Percentiles rank a stretch among this genome's conserved stretches.
phyloP scores from a whole-genome alignment of 139 green algal species.

The Zygnema cylindricum region DNA sequence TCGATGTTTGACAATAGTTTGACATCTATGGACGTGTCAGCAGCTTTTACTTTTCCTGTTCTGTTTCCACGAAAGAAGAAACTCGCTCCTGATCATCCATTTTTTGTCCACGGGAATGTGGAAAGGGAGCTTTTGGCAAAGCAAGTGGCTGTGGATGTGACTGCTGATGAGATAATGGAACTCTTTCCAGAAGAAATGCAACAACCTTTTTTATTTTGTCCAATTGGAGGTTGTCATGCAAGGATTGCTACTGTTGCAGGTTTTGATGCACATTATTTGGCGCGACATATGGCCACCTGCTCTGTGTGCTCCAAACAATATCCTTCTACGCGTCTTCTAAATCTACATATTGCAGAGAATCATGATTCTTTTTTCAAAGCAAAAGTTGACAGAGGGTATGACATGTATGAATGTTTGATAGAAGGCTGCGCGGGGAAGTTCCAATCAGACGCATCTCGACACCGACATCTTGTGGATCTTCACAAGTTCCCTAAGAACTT shows the following conservation, averaged over 20 bases:
- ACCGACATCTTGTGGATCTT: slow-evolving; percentile 8
- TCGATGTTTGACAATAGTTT: no score
- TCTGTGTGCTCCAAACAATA: not conserved
- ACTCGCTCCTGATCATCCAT: not conserved
- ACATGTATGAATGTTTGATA: slow-evolving; percentile 25
- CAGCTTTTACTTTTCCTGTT: not conserved
- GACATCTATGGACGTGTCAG: not conserved
- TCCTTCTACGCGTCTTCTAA: not conserved
- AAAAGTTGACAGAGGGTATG: not conserved
- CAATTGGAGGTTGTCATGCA: slow-evolving; percentile 1
- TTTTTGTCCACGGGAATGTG: slow-evolving; percentile 2
- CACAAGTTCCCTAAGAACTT: slow-evolving; percentile 6
- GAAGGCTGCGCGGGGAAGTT: not conserved
- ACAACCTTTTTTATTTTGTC: not conserved
- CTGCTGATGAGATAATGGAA: slow-evolving; percentile 7
- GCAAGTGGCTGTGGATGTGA: not conserved
- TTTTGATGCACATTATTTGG: slow-evolving; percentile 19
- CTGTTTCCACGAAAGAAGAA: not conserved
- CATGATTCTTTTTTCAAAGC: slow-evolving; percentile 29
- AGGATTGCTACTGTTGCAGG: not conserved
- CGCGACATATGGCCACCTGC: slow-evolving; percentile 16
- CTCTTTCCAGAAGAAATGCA: not conserved
- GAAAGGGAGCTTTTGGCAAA: slow-evolving; percentile 20
- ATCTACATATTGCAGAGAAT: slow-evolving; percentile 8
- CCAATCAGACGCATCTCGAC: slow-evolving; percentile 21